Base-by-base conservation (phyloP, 441 rosid species). In the Populus hybrid region DNA sequence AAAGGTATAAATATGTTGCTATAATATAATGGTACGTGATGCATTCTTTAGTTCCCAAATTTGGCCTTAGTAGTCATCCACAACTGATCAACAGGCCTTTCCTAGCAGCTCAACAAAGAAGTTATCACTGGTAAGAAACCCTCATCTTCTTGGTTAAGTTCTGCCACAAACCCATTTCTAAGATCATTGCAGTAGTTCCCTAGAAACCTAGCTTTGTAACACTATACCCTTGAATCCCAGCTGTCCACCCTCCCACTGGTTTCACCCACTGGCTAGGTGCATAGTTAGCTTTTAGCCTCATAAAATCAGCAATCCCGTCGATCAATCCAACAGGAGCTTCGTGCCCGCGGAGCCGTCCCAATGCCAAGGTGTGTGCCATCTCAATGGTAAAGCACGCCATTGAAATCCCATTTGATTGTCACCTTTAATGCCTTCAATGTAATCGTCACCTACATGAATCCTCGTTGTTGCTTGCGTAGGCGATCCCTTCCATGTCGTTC, bases 181-280 rank as follows among this genome's bases (percentile, higher is more conserved):
- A 87, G 38, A 53, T 70, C 74, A 28, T 85, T 82, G 67, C 90
- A 87, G 7, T 87, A 91, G 0, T 89, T n/a, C n/a, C n/a, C 91
- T 81, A 89, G 75, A 32, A 91, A 90, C 76, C 88, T 78, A 0
- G 87, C 85, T n/a, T n/a, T 0, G 94, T 90, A 1, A 90, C 87
- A 3, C 83, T 91, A n/a, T 87, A 91, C 2, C 94, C 90, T 30
- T 89, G 83, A n/a, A 23, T 91, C 90, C 93, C 95, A 88, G 61
- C 82, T 75, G 30, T 83, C 2, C n/a, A n/a, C 11, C 75, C 78
- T 26, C 69, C 67, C 9, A 75, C 75, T 2, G 30, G 76, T 42
- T 63, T 16, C 75, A 12, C 75, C 82, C 78, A 82, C 16, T 76
- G n/a, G 59, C 67, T 8, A 0, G 84, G 78, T 5, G 34, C 79